phyloP scores from a whole-genome alignment of 257 asterid species.

The Solanum pinnatisectum region DNA sequence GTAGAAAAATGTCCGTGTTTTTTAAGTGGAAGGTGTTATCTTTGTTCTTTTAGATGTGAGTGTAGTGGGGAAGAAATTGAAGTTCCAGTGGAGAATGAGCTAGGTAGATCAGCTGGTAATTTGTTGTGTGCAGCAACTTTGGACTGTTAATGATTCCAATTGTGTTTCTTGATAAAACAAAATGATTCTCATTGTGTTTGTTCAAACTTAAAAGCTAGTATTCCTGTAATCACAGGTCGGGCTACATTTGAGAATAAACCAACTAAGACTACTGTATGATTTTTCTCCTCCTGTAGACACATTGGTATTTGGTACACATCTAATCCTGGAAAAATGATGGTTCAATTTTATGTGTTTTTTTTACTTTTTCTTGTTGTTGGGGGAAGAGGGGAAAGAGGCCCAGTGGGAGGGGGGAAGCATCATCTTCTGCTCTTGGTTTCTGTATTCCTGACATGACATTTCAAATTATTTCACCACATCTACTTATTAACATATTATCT shows the following conservation, averaged over 20 bases:
- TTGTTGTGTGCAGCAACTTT: background rate
- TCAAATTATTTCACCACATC: background rate
- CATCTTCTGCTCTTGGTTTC: background rate
- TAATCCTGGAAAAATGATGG: background rate
- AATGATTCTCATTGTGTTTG: background rate
- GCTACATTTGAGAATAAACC: background rate
- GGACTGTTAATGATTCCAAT: background rate
- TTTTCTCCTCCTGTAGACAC: background rate
- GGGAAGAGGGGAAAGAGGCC: background rate
- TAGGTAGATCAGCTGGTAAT: background rate
- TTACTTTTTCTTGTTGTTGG: background rate
- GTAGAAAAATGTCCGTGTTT: background rate
- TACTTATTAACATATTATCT: background rate
- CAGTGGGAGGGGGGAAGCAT: background rate
- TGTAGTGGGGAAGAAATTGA: background rate
- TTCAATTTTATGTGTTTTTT: background rate
- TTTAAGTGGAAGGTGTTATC: background rate
- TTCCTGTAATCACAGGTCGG: background rate
- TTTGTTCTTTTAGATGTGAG: background rate
- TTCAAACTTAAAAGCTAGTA: background rate
- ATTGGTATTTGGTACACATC: background rate
- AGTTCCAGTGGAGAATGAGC: background rate
- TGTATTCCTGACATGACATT: background rate
- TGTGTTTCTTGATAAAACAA: background rate
- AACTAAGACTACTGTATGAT: background rate